Evolutionary conservation across 164 flowering plant species (phyloP), one percentile per base, ranked within the genome.

Genomic region (Warburgia ugandensis): DNA sequence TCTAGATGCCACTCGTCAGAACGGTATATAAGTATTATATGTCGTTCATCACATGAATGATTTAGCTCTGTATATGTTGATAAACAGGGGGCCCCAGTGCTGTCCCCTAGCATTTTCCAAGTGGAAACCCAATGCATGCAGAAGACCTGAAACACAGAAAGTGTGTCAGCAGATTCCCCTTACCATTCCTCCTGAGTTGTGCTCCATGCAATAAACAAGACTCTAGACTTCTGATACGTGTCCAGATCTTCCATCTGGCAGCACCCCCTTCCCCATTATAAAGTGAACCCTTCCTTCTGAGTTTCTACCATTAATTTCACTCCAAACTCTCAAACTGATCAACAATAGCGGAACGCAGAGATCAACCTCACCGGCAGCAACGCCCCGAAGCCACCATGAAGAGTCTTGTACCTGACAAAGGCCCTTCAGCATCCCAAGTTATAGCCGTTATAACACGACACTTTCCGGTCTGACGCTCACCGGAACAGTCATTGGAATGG

Each of bases 381-480:
- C 33, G 40, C 1, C 33, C 55, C 17, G 32, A 25, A 1, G 56
- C 45, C 46, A 27, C 29, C 48, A 27, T 6, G 25, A 66, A 64
- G 54, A 29, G 63, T 45, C 11, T 54, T 14, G 22, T 60, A 5
- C 63, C 62, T 0, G 60, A 65, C 0, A 64, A 64, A 28, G 67
- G 67, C 5, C 77, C 83, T 6, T 68, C 85, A 20, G 46, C 64
- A 2, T 54, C 76, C 0, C 71, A 82, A 56, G 56, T 82, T 2
- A 31, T 82, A 2, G 81, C 87, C 0, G 75, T 82, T 2, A 40
- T 75, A 20, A 65, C 80, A 3, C 75, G 31, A 37, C 66, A 50
- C 71, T 89, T 8, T 58, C 90, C 19, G 90, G 86, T 0, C 39
- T 83, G n/a, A 70, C 78, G 17, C 47, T 89, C 11, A 45, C 72